A percentile compares a stretch with the other conserved stretches of the same genome.
Evolutionary conservation across 495 filamentous ascomycete species (phyloP).

Genomic region (Cercophora sp.): DNA sequence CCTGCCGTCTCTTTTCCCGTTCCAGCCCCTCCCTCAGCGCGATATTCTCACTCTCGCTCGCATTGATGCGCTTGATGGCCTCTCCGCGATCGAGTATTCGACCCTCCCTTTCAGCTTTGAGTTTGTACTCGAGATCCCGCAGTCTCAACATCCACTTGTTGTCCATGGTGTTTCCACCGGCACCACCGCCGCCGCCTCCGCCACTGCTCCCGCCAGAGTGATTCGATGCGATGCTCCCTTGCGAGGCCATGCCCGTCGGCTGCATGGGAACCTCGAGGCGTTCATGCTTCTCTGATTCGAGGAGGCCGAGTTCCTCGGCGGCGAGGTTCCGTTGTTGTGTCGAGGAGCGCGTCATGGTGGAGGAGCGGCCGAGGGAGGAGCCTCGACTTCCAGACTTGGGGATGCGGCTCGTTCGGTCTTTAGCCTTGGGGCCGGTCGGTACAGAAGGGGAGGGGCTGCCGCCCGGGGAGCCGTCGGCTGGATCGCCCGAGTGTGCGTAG

Average conservation of each 20-base stretch:
- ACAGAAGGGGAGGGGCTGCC: conserved; percentile 48
- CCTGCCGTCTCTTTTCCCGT: conserved; percentile 36
- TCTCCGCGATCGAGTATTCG: conserved; percentile 76
- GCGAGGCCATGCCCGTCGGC: neutral
- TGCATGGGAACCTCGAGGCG: neutral
- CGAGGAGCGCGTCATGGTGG: conserved; percentile 23
- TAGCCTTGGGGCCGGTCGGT: conserved; percentile 43
- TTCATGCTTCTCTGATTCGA: conserved; percentile 5
- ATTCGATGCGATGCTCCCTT: neutral
- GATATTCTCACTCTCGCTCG: conserved; percentile 73
- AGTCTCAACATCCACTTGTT: conserved; percentile 79
- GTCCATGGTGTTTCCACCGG: conserved; percentile 37
- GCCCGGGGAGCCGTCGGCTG: conserved; percentile 20
- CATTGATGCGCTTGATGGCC: conserved; percentile 78
- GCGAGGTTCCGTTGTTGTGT: conserved; percentile 14
- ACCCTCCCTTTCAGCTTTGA: conserved; percentile 89
- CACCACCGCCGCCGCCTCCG: neutral
- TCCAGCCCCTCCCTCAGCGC: conserved; percentile 66
- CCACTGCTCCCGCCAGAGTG: neutral
- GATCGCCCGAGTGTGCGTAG: conserved; percentile 20
- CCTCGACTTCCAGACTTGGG: conserved; percentile 30
- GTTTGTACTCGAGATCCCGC: conserved; percentile 77
- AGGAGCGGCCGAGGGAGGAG: conserved; percentile 20
- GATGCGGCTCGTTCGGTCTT: conserved; percentile 32
- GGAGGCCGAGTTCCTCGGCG: conserved; percentile 5